Conservation (phyloP, 139 green algal genomes). For the Pycnococcus provasolii region DNA sequence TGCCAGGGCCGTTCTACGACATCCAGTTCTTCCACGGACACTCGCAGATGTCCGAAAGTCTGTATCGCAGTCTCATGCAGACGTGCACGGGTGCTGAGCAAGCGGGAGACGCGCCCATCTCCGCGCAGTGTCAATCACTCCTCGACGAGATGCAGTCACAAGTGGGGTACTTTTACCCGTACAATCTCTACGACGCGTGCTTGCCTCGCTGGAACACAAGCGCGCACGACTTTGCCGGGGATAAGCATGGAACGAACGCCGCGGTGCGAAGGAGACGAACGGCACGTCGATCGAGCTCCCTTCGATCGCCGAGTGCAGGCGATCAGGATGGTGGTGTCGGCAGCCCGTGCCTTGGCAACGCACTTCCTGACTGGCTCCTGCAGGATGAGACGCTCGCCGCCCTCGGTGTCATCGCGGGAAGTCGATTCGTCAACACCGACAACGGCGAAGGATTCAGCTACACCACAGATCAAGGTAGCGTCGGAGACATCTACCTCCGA, state of each 20-base stretch:
- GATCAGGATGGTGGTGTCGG: conserved; percentile 8
- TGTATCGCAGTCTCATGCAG: background rate
- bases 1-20: conserved; percentile 8
- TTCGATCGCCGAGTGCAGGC: background rate
- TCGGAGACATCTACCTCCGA: conserved; percentile 2
- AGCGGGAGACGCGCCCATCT: background rate
- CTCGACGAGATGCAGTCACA: background rate
- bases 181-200: conserved; percentile 8
- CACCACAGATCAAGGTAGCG: conserved; percentile 3
- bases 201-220: too few species aligned
- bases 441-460: conserved; percentile 16
- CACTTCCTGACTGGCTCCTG: conserved; percentile 14
- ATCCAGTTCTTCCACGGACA: conserved; percentile 18
- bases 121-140: background rate
- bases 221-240: background rate
- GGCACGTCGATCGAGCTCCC: background rate
- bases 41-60: conserved; percentile 5
- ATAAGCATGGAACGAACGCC: conserved; percentile 1
- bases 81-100: conserved; percentile 2
- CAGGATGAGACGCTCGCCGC: conserved; percentile 5
- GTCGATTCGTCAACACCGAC: conserved; percentile 6
- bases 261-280: background rate
- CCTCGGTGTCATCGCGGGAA: background rate
- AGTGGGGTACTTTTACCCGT: conserved; percentile 19
- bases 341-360: conserved; percentile 2